Evolutionary conservation across 2,329 filamentous ascomycete genomes (phyloP), one percentile per base, ranked within the genome.

Genomic region (Tolypocladium guangdongense): DNA sequence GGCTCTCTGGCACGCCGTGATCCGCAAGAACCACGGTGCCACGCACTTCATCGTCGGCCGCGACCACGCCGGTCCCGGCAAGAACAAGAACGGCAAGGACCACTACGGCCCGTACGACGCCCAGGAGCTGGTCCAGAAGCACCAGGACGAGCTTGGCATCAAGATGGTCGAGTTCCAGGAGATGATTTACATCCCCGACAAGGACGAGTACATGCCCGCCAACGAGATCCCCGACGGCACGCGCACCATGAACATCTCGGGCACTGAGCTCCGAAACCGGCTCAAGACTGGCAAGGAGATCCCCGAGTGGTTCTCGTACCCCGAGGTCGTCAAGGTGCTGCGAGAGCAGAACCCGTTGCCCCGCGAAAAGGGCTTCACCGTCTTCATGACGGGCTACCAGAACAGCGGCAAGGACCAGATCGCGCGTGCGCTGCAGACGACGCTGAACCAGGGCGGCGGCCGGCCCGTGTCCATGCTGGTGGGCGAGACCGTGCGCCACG

Each of bases 251-350:
- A 89, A 92, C 76, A 92, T 92, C 71, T 90, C 86, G 38, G 86
- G 86, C 57, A 90, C 87, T 57, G 93, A 99, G 78, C 88, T 99
- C 66, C 91, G 93, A 67, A 83, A 87, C 66, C 88, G 93, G 64
- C 85, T 99, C 59, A 86, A 87, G 66, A 95, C 87, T 56, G 93
- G 93, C 63, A 88, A 88, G 64, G 90, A 95, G 63, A 99, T 99
- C 64, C 93, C 93, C 62, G 90, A 95, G 74, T 99, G 93, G 93
- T 99, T 99, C 82, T 97, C 93, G 35, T 99, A 99, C 79, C 92
- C 93, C 58, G 93, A 99, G 77, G 93, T 99, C 63, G 93, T 99
- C 74, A 86, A 84, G 72, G 93, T 97, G 50, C 86, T 99, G 57
- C 86, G 93, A 65, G 91, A 99, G 77, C 95, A 92, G 62, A 93